phyloP scores from a whole-genome alignment of 2,329 filamentous ascomycete genomes.

The Fusarium sp. region DNA sequence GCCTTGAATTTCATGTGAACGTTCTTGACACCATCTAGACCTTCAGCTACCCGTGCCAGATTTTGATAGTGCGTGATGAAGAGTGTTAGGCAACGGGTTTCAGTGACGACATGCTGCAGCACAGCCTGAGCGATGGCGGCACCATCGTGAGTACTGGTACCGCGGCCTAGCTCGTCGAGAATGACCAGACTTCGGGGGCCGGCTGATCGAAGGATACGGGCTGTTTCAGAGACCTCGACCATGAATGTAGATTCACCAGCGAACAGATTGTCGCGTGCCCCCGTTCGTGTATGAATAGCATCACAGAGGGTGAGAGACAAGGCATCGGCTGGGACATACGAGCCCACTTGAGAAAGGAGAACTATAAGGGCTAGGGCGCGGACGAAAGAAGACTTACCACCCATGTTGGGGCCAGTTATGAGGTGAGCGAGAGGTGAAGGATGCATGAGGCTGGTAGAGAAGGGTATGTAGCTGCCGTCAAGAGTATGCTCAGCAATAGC shows the following conservation, averaged over 20 bases:
- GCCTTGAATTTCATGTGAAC: conserved; percentile 91
- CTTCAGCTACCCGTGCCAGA: conserved; percentile 75
- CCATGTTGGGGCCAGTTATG: conserved; percentile 98
- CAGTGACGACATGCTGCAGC: conserved; percentile 81
- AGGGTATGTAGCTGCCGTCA: conserved; percentile 89
- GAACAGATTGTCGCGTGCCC: conserved; percentile 95
- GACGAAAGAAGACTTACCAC: conserved; percentile 97
- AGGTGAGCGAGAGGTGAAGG: conserved; percentile 78
- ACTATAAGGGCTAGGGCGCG: conserved; percentile 90
- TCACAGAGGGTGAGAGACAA: conserved; percentile 85
- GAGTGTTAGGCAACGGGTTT: conserved; percentile 80
- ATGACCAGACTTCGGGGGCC: conserved; percentile 88
- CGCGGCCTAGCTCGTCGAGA: conserved; percentile 92
- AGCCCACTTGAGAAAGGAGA: conserved; percentile 94
- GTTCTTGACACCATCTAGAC: conserved; percentile 79
- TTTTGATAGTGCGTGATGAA: conserved; percentile 99
- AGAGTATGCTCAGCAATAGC: conserved; percentile 96
- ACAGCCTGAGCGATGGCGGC: conserved; percentile 96
- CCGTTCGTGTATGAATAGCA: conserved; percentile 94
- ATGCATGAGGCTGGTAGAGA: conserved; percentile 79
- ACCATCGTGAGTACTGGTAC: conserved; percentile 94
- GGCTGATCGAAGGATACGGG: conserved; percentile 88
- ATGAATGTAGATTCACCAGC: conserved; percentile 96
- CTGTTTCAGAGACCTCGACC: conserved; percentile 95
- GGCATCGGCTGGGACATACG: conserved; percentile 85